phyloP scores from a whole-genome alignment of 2,329 filamentous ascomycete genomes.

The Stachybotrys echinatus region DNA sequence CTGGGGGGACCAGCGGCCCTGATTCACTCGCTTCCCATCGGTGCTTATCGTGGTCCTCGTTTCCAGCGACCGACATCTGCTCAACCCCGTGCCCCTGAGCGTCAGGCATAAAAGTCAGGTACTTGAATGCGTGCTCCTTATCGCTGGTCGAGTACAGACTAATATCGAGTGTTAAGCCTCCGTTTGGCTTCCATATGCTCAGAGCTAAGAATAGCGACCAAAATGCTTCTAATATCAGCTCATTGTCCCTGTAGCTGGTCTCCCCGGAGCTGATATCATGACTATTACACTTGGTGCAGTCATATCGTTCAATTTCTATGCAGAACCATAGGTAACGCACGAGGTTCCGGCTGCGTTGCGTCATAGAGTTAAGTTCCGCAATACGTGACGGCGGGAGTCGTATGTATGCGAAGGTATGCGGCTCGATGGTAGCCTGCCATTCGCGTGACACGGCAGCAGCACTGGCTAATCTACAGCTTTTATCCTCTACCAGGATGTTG shows the following conservation, averaged over 20 bases:
- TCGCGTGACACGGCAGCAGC: slow-evolving; percentile 6
- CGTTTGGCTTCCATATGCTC: slow-evolving; percentile 17
- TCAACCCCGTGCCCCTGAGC: not conserved
- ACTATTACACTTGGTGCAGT: slow-evolving; percentile 5
- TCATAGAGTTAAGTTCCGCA: slow-evolving; percentile 18
- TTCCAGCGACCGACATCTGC: not conserved
- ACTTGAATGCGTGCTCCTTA: slow-evolving; percentile 22
- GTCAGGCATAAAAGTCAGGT: slow-evolving; percentile 12
- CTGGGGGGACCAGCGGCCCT: slow-evolving; percentile 6
- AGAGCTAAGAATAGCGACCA: slow-evolving; percentile 17
- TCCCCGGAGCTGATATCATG: too few relatives aligned
- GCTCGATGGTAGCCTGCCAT: slow-evolving; percentile 5
- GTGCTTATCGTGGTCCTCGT: slow-evolving; percentile 1
- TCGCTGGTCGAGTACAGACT: slow-evolving; percentile 24
- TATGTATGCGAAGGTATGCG: slow-evolving; percentile 14
- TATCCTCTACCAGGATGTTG: not conserved
- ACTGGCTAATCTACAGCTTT: not conserved
- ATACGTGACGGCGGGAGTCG: slow-evolving; percentile 21
- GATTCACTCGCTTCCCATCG: slow-evolving; percentile 1
- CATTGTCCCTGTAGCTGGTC: not conserved
- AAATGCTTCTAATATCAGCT: not conserved
- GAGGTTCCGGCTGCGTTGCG: slow-evolving; percentile 19
- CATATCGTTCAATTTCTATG: slow-evolving; percentile 13
- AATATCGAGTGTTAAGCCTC: slow-evolving; percentile 21
- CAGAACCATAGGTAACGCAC: slow-evolving; percentile 16